Percentiles rank a stretch among this genome's conserved stretches.
Conservation (phyloP, 768 basidiomycete genomes). For the Pisolithus microcarpus region DNA sequence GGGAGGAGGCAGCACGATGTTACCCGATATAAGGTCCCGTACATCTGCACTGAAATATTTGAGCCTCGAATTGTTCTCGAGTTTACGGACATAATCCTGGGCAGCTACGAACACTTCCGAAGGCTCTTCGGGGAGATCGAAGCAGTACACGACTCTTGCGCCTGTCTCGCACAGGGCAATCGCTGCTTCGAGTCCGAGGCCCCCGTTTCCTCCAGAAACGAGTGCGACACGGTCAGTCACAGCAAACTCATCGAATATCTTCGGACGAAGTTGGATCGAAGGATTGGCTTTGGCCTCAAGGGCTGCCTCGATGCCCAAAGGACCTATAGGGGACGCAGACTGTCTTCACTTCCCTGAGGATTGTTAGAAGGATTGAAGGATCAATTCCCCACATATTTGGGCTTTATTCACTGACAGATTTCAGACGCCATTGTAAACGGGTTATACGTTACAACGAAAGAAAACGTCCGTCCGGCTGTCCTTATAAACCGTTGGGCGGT, state of each 20-base stretch:
- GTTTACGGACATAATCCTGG: slow-evolving; percentile 41
- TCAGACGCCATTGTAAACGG: not conserved
- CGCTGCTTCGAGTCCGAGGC: slow-evolving; percentile 78
- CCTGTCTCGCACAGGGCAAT: slow-evolving; percentile 68
- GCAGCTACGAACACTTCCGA: slow-evolving; percentile 53
- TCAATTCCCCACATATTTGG: not conserved
- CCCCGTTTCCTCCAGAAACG: slow-evolving; percentile 58
- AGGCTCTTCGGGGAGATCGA: slow-evolving; percentile 52
- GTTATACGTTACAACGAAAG: too few species aligned
- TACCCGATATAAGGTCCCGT: too few species aligned
- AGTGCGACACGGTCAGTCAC: slow-evolving; percentile 51
- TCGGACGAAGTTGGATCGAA: slow-evolving; percentile 30
- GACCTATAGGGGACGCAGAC: slow-evolving; percentile 48
- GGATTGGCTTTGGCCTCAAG: slow-evolving; percentile 35
- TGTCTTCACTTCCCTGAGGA: slow-evolving; percentile 18
- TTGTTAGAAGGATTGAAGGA: not conserved
- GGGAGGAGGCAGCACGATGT: too few species aligned
- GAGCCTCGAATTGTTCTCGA: slow-evolving; percentile 37
- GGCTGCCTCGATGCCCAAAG: slow-evolving; percentile 58
- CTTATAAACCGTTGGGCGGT: too few species aligned
- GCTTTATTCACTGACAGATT: not conserved
- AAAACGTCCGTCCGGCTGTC: too few species aligned
- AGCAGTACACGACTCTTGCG: slow-evolving; percentile 61
- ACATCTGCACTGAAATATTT: slow-evolving; percentile 66
- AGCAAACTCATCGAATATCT: slow-evolving; percentile 54